Evolutionary conservation across 345 rosid genomes (phyloP).

Genomic region (Populus euphratica): DNA sequence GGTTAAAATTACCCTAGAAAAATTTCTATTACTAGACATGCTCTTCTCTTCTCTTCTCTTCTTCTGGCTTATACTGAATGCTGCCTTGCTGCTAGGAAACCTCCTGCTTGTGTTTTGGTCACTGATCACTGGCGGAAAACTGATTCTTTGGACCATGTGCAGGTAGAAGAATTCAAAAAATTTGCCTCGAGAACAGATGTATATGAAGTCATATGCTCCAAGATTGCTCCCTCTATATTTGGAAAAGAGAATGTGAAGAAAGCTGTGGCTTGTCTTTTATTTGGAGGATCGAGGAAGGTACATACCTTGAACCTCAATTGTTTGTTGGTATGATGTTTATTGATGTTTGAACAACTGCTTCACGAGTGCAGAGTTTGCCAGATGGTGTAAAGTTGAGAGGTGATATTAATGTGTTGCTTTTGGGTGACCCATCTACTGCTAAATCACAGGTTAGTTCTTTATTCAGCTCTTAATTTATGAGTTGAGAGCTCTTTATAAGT

Average conservation of each 20-base stretch:
- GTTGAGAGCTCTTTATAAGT: not conserved
- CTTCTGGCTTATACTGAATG: not conserved
- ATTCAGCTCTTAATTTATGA: not conserved
- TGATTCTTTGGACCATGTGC: slow-evolving; percentile 12
- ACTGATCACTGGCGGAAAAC: not conserved
- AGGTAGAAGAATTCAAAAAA: slow-evolving; percentile 89
- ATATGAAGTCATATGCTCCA: slow-evolving; percentile 58
- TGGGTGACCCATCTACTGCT: slow-evolving; percentile 97
- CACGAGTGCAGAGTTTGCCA: slow-evolving; percentile 55
- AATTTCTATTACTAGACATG: not conserved
- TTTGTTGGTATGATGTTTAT: slow-evolving; percentile 1
- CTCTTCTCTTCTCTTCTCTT: not conserved
- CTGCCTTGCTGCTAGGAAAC: not conserved
- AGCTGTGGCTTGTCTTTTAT: slow-evolving; percentile 89
- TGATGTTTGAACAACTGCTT: slow-evolving; percentile 9
- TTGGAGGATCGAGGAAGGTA: slow-evolving; percentile 97
- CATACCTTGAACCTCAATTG: not conserved
- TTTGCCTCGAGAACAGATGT: slow-evolving; percentile 63
- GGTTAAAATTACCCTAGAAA: not conserved
- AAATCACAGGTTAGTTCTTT: slow-evolving; percentile 72
- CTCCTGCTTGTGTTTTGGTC: not conserved
- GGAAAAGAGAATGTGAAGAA: slow-evolving; percentile 87
- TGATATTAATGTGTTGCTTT: slow-evolving; percentile 86
- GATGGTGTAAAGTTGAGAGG: slow-evolving; percentile 96
- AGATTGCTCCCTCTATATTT: slow-evolving; percentile 91